Percentiles rank a stretch among this genome's conserved stretches.
These are phyloP conservation scores for Epichloe scottii DNA, from an alignment of 2,329 filamentous ascomycete genomes.

Conservation along the genomic window DNA sequence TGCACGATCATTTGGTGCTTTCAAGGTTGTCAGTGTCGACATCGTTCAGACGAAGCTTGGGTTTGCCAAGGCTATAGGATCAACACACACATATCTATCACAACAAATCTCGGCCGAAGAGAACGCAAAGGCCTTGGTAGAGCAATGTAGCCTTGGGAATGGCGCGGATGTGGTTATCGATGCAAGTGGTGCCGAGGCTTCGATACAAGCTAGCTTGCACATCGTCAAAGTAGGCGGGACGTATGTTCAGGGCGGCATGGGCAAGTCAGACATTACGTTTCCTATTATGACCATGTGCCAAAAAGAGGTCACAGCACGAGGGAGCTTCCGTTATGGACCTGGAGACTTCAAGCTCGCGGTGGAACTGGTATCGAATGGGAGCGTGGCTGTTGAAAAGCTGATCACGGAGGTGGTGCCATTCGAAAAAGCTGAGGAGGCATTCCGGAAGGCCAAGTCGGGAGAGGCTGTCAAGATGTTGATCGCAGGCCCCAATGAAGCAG, in stretches of 20 bases:
- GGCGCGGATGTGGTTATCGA: conserved; percentile 73
- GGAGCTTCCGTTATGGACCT: conserved; percentile 77
- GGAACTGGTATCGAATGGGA: conserved; percentile 58
- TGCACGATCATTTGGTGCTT: conserved; percentile 69
- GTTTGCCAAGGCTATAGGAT: conserved; percentile 61
- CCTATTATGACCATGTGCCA: conserved; percentile 76
- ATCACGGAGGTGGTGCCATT: conserved; percentile 70
- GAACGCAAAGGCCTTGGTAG: conserved; percentile 58
- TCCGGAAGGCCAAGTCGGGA: conserved; percentile 72
- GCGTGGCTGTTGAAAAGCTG: conserved; percentile 69
- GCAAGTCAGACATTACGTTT: too few relatives aligned
- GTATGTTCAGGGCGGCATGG: too few relatives aligned
- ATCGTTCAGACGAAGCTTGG: conserved; percentile 68
- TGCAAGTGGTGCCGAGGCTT: conserved; percentile 65
- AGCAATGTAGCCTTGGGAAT: conserved; percentile 46
- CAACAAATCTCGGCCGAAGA: conserved; percentile 53
- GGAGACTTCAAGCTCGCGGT: conserved; percentile 82
- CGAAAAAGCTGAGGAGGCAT: conserved; percentile 70
- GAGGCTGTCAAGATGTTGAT: conserved; percentile 62
- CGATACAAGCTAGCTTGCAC: conserved; percentile 58
- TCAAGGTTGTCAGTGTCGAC: conserved; percentile 72
- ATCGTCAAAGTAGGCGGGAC: too few relatives aligned
- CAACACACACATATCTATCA: conserved; percentile 58
- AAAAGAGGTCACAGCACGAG: conserved; percentile 78
- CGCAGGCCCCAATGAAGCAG: conserved; percentile 44